A percentile compares a stretch with the other conserved stretches of the same genome.
These are phyloP conservation scores for Datisca glomerata DNA, from an alignment of 306 rosid species.

Conservation along the genomic window DNA sequence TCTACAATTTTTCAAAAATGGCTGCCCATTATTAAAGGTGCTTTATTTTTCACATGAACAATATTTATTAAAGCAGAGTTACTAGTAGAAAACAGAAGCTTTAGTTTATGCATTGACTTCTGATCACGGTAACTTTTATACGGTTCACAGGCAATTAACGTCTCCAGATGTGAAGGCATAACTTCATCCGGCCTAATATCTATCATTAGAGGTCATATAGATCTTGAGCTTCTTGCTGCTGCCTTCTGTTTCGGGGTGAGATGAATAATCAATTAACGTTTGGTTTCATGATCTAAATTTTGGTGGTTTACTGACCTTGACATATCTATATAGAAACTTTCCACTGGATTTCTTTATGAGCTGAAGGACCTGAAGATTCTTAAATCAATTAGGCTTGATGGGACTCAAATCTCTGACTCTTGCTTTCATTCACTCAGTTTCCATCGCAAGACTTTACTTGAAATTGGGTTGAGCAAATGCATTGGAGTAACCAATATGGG, in stretches of 20 bases:
- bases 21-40: constrained; percentile 54
- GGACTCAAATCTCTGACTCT: constrained; percentile 38
- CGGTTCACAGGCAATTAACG: constrained; percentile 42
- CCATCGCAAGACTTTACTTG: constrained; percentile 41
- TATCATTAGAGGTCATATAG: constrained; percentile 30
- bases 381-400: constrained; percentile 32
- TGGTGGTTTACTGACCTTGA: constrained; percentile 4
- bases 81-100: too few relatives aligned
- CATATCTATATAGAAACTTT: constrained; percentile 31
- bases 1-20: constrained; percentile 35
- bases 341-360: constrained; percentile 23
- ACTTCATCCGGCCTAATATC: constrained; percentile 37
- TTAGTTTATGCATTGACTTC: too few relatives aligned
- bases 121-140: too few relatives aligned
- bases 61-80: too few relatives aligned
- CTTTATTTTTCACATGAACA: too few relatives aligned
- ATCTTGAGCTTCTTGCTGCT: constrained; percentile 33
- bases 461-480: constrained; percentile 67
- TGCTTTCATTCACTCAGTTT: constrained; percentile 28
- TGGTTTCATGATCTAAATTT: constrained; percentile 8
- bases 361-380: constrained; percentile 38
- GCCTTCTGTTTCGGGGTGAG: constrained; percentile 41
- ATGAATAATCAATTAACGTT: constrained; percentile 1
- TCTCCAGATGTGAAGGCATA: constrained; percentile 45
- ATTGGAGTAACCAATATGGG: constrained; percentile 40